Evolutionary conservation across 495 filamentous ascomycete species (phyloP).

Genomic region (Opeltia flavorubescens): DNA sequence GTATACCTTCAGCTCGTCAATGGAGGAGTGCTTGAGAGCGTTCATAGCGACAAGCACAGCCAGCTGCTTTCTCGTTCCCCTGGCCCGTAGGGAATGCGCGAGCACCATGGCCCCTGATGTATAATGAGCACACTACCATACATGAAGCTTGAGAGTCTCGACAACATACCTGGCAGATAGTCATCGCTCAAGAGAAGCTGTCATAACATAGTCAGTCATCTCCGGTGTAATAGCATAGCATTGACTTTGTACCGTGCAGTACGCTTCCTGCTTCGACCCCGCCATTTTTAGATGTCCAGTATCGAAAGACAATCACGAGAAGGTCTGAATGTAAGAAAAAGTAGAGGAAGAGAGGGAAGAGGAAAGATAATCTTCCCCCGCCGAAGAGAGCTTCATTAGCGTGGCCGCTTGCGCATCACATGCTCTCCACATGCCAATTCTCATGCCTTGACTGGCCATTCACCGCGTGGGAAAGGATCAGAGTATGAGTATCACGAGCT

Average conservation of each 20-base stretch:
- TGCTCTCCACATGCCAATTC: too few relatives aligned
- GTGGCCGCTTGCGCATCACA: too few relatives aligned
- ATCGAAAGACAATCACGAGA: too few relatives aligned
- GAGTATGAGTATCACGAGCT: too few relatives aligned
- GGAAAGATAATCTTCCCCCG: too few relatives aligned
- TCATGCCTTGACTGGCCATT: too few relatives aligned
- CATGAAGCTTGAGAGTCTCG: neutral
- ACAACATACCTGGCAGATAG: constrained; percentile 66
- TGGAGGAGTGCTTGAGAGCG: constrained; percentile 51
- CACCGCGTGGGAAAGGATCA: too few relatives aligned
- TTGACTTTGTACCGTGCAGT: constrained; percentile 14
- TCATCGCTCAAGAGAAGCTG: constrained; percentile 81
- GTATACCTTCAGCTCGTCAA: constrained; percentile 63
- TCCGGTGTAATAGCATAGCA: constrained; percentile 6
- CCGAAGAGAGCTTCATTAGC: too few relatives aligned
- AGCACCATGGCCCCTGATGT: constrained; percentile 73
- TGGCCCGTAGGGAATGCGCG: constrained; percentile 88
- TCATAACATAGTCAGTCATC: constrained; percentile 1
- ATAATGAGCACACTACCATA: neutral
- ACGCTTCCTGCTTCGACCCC: constrained; percentile 7
- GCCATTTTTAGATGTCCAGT: too few relatives aligned
- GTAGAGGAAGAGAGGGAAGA: too few relatives aligned
- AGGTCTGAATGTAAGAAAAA: too few relatives aligned
- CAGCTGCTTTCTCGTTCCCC: constrained; percentile 72
- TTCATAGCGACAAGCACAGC: constrained; percentile 72